phyloP scores from a whole-genome alignment of 1,139 yeast species.

The Sugiyamaella castrensis region DNA sequence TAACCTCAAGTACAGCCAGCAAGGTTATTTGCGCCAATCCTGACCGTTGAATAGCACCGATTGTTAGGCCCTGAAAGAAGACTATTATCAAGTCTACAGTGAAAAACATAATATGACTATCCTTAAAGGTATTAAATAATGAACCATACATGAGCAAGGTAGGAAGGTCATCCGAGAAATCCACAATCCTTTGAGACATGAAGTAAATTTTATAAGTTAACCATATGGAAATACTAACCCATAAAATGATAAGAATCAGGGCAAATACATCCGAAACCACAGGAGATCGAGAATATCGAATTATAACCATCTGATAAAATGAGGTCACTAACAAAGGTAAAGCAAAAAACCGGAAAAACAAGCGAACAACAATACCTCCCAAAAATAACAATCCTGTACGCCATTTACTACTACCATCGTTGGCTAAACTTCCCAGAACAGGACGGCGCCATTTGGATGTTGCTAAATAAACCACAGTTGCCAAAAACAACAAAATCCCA shows the following conservation, averaged over 20 bases:
- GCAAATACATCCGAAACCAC: constrained; percentile 34
- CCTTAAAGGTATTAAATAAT: constrained; percentile 27
- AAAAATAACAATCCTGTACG: constrained; percentile 6
- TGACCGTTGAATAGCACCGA: constrained; percentile 38
- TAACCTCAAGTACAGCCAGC: constrained; percentile 33
- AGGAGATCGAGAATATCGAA: constrained; percentile 20
- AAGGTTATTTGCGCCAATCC: constrained; percentile 39
- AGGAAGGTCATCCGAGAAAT: constrained; percentile 32
- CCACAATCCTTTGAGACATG: constrained; percentile 10
- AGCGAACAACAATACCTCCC: constrained; percentile 26
- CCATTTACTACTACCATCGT: background rate
- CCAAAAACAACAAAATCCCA: constrained; percentile 19
- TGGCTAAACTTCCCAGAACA: background rate
- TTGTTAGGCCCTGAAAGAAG: constrained; percentile 34
- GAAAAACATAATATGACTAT: constrained; percentile 20
- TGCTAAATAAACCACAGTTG: constrained; percentile 16
- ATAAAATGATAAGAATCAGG: constrained; percentile 28
- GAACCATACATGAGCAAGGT: constrained; percentile 34
- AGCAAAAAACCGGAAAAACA: constrained; percentile 30
- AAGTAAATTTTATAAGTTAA: constrained; percentile 22
- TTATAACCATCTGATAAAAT: constrained; percentile 35
- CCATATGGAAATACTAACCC: constrained; percentile 29
- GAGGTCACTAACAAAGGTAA: constrained; percentile 35
- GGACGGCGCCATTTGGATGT: constrained; percentile 13
- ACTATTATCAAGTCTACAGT: constrained; percentile 26